Evolutionary conservation across 2,329 filamentous ascomycete genomes (phyloP), one percentile per base, ranked within the genome.

Genomic region (Fusarium sp.): DNA sequence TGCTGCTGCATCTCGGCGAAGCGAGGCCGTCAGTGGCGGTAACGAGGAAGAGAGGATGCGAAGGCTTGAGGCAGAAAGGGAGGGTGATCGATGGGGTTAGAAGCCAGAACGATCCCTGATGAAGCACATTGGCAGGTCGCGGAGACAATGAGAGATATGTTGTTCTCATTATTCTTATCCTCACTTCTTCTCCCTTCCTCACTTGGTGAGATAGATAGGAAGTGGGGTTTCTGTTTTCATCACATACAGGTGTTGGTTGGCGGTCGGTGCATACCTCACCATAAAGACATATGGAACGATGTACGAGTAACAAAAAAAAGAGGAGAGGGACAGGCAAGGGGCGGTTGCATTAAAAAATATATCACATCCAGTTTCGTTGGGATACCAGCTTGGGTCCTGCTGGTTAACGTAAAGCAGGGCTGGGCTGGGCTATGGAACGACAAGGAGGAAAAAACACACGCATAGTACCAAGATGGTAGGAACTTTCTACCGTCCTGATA

Each of bases 61-160:
- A 47, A 78, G 86, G 62, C 77, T 87, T 44, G 88, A 90, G 76
- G 83, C 81, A 30, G 88, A 91, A 77, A 81, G 89, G 64, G 88
- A 90, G 72, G 81, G 79, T 45, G 80, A 78, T 11, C 80, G 84
- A 40, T 86, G 83, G 83, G 80, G 79, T 37, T 84, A 74, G 67
- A 48, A 19, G 41, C 45, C 60, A 26, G 51, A 50, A 19, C 44
- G 41, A 24, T 46, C 58, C 19, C 49, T 67, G 24, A 53, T 53
- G 24, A 67, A 59, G 37, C 28, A 41, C 47, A 20, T 24, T 24
- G 14, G 32, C n/a, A 50, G 45, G 41, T 50, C 48, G 33, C 58
- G 55, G 41, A 56, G 49, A 33, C 50, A 46, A 56, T 68, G 22
- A 67, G 58, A 15, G 44, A 20, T 19, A 46, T 46, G 35, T 17